Conservation (phyloP, 2,329 filamentous ascomycete genomes). For the Venturia effusa region DNA sequence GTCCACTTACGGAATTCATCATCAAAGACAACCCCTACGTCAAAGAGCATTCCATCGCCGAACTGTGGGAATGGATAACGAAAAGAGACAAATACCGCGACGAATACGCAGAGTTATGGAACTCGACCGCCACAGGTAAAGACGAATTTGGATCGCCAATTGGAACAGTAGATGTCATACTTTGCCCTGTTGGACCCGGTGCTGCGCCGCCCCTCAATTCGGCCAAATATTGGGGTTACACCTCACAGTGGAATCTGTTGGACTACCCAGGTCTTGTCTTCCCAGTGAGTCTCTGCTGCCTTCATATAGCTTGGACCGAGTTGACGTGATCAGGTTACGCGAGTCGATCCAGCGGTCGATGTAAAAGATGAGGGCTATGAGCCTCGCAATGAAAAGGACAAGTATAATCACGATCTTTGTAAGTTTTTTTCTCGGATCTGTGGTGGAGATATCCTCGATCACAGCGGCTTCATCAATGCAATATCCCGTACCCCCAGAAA, state of each 20-base stretch:
- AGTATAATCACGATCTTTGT: conserved; percentile 38
- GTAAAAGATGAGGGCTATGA: conserved; percentile 24
- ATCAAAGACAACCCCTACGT: conserved; percentile 43
- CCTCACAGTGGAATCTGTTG: conserved; percentile 56
- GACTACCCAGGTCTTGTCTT: conserved; percentile 55
- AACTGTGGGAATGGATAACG: conserved; percentile 31
- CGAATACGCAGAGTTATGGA: conserved; percentile 37
- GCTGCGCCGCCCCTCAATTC: conserved; percentile 43
- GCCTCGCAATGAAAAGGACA: conserved; percentile 36
- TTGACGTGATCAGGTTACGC: conserved; percentile 15
- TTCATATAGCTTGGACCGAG: not conserved
- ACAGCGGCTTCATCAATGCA: too few relatives aligned
- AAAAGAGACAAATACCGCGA: conserved; percentile 34
- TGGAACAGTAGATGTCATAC: conserved; percentile 46
- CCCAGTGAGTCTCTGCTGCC: conserved; percentile 33
- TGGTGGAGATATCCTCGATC: too few relatives aligned
- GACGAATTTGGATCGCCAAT: conserved; percentile 14
- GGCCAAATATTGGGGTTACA: conserved; percentile 54
- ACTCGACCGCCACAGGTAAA: conserved; percentile 25
- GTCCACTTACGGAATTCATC: conserved; percentile 49
- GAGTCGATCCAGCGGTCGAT: conserved; percentile 33
- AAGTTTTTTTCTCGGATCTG: conserved; percentile 2
- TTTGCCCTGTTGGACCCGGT: conserved; percentile 48
- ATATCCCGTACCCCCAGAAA: too few relatives aligned
- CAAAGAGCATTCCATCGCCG: conserved; percentile 29